Evolutionary conservation across 2,329 filamentous ascomycete genomes (phyloP), one percentile per base, ranked within the genome.

Genomic region (Botrytis medusae): DNA sequence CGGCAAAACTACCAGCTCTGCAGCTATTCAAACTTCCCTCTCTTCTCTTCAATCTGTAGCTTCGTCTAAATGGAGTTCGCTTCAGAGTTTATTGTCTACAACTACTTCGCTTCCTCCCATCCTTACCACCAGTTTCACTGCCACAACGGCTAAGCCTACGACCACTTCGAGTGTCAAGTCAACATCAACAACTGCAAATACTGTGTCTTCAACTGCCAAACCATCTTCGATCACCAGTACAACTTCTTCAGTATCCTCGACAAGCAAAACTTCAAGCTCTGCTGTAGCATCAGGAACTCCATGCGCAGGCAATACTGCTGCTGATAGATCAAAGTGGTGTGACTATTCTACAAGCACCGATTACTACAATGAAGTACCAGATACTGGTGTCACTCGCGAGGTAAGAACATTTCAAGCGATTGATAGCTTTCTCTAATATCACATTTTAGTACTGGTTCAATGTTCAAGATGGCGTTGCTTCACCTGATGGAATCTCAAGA

Each of bases 341-440:
- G 81, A 86, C 59, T 85, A 84, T 74, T 84, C 83, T 59, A 82
- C 87, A 68, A 79, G 83, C 59, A 85, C 81, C 3, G 80, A 83
- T 68, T 83, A 82, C 74, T 78, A 77, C n/a, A 75, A 76, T n/a
- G 77, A 79, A 22, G 78, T 76, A 18, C 82, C 82, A 9, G 76
- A 82, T 65, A 84, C 83, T 25, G 82, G 83, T 29, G 84, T 88
- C 4, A 87, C 86, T 44, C 83, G 88, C 8, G 82, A 75, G 68
- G 72, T 73, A 44, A 48, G 54, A 37, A 42, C 4, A 18, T 68
- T 57, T 10, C 25, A 42, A 57, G 25, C 34, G 25, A 14, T 37
- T 22, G 10, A 86, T 70, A 14, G n/a, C 6, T 51, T 8, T 40
- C 22, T n/a, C 44, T 64, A 57, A 69, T 48, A n/a, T 40, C 25